phyloP scores from a whole-genome alignment of 768 basidiomycete species.

The Russula foetens region DNA sequence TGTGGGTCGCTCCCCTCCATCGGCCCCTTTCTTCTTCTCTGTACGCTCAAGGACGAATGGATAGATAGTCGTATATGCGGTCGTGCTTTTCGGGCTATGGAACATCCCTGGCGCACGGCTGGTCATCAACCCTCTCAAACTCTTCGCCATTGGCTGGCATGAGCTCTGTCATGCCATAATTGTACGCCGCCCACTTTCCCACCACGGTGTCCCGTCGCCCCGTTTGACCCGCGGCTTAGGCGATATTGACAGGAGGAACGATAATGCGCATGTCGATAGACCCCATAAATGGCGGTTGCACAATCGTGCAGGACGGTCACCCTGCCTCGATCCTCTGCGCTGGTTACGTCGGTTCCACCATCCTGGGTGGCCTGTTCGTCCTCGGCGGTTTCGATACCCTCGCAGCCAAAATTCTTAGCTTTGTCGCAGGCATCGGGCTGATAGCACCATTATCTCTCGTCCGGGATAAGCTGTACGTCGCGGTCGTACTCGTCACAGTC shows the following conservation, averaged over 20 bases:
- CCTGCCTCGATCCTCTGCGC: conserved; percentile 65
- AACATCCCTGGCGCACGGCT: conserved; percentile 74
- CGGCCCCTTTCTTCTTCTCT: not conserved
- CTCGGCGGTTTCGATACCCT: conserved; percentile 83
- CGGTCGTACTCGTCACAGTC: not conserved
- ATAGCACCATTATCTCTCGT: conserved; percentile 81
- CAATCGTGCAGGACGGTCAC: conserved; percentile 68
- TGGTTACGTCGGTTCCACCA: conserved; percentile 76
- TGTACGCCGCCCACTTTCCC: conserved; percentile 35
- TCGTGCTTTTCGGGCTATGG: conserved; percentile 84
- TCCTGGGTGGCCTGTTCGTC: conserved; percentile 77
- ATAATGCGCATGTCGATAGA: conserved; percentile 79
- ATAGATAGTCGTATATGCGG: conserved; percentile 77
- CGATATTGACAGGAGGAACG: conserved; percentile 69
- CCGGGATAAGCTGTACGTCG: conserved; percentile 77
- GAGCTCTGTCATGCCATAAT: conserved; percentile 78
- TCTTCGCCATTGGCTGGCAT: conserved; percentile 85
- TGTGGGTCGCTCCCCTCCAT: conserved; percentile 34
- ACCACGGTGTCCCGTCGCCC: not conserved
- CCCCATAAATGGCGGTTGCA: conserved; percentile 70
- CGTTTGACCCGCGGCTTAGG: conserved; percentile 34
- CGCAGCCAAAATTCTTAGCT: conserved; percentile 87
- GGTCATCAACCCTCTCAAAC: conserved; percentile 76
- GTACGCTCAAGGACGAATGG: conserved; percentile 3
- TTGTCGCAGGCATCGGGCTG: conserved; percentile 80